Conservation (phyloP, 345 rosid species). For the Brassica juncea region DNA sequence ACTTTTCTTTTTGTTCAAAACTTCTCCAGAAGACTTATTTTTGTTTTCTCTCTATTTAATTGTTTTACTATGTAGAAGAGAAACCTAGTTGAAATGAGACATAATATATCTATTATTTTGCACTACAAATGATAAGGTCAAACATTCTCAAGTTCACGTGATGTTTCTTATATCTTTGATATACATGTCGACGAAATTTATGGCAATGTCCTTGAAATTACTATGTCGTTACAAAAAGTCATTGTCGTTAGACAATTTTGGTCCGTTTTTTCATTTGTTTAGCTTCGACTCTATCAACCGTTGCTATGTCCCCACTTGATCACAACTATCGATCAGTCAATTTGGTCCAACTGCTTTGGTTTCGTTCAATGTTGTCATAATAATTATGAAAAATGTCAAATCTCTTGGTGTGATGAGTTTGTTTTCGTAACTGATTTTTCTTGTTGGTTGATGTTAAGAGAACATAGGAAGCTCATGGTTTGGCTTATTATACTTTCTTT, state of each 20-base stretch:
- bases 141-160: conserved; percentile 34
- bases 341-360: conserved; percentile 37
- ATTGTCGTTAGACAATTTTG: conserved; percentile 26
- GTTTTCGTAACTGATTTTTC: conserved; percentile 30
- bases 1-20: background rate
- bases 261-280: conserved; percentile 9
- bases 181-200: conserved; percentile 37
- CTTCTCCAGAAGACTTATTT: background rate
- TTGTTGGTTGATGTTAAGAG: conserved; percentile 28
- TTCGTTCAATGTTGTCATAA: conserved; percentile 25
- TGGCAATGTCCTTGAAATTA: conserved; percentile 18
- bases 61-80: background rate
- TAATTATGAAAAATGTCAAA: conserved; percentile 26
- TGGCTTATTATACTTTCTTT: background rate
- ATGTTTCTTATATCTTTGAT: conserved; percentile 36
- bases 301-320: conserved; percentile 40
- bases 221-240: conserved; percentile 32
- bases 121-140: conserved; percentile 37
- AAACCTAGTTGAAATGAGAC: background rate
- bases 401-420: conserved; percentile 24
- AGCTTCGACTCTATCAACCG: conserved; percentile 27
- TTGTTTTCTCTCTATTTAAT: background rate
- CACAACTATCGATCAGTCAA: conserved; percentile 31
- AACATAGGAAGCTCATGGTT: conserved; percentile 19
- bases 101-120: background rate